Conservation (phyloP, 257 asterid species). For the Jacaranda mimosifolia region DNA sequence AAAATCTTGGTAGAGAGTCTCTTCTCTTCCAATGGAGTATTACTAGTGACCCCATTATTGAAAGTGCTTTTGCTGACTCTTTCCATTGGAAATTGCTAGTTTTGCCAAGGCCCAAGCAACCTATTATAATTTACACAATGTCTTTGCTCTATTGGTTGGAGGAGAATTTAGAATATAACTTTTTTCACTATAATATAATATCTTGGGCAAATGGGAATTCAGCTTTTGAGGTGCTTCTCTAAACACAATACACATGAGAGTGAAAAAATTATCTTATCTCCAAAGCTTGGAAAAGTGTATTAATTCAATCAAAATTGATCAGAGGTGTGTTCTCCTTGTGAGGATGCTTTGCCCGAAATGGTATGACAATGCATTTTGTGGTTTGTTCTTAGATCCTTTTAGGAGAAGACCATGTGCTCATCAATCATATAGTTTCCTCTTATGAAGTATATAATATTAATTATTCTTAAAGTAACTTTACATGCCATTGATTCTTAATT, state of each 20-base stretch:
- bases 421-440: constrained; percentile 43
- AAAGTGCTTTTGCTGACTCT: constrained; percentile 34
- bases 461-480: constrained; percentile 30
- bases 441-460: constrained; percentile 12
- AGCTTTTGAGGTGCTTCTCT: constrained; percentile 69
- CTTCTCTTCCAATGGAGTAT: constrained; percentile 1
- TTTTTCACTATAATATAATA: constrained; percentile 51
- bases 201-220: constrained; percentile 76
- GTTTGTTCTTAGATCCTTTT: constrained; percentile 42
- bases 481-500: constrained; percentile 7
- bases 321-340: constrained; percentile 34
- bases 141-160: constrained; percentile 52
- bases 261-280: constrained; percentile 43
- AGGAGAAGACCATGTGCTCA: constrained; percentile 36
- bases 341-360: constrained; percentile 38
- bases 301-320: constrained; percentile 38
- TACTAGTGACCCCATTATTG: constrained; percentile 11
- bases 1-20: no score
- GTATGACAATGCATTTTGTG: constrained; percentile 39
- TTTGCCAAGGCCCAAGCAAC: constrained; percentile 33
- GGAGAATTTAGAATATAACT: constrained; percentile 63
- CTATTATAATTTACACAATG: constrained; percentile 35
- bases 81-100: constrained; percentile 29
- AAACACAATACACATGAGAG: constrained; percentile 48
- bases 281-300: constrained; percentile 48